Evolutionary conservation across 805 yeast genomes (phyloP).

Genomic region (Ogataea haglerorum): DNA sequence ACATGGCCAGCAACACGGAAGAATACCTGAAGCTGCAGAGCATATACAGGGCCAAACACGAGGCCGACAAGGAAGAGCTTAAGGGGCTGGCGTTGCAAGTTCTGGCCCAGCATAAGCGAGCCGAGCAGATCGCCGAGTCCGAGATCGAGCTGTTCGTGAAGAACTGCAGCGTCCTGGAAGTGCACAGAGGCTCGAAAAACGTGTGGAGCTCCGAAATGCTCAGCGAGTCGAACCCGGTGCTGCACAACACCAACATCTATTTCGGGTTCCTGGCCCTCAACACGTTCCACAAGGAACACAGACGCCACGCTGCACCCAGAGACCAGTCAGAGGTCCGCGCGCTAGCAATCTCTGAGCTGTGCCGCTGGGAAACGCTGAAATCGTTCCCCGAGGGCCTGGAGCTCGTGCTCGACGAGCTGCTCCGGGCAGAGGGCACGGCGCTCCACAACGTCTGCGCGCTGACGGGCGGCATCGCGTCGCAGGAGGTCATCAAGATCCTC

Average conservation of each 20-base stretch:
- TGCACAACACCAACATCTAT: constrained; percentile 32
- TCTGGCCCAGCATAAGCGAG: constrained; percentile 28
- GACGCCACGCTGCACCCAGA: constrained; percentile 17
- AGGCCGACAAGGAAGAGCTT: constrained; percentile 43
- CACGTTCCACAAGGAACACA: constrained; percentile 26
- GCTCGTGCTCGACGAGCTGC: constrained; percentile 40
- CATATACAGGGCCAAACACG: constrained; percentile 56
- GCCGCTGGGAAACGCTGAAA: constrained; percentile 20
- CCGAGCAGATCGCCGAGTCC: constrained; percentile 33
- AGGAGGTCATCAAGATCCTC: constrained; percentile 71
- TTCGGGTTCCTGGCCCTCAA: constrained; percentile 39
- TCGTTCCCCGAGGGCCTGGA: constrained; percentile 35
- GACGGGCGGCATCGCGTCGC: constrained; percentile 83
- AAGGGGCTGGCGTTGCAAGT: constrained; percentile 30
- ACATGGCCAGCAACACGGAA: constrained; percentile 78
- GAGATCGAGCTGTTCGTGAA: constrained; percentile 53
- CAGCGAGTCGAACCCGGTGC: constrained; percentile 12
- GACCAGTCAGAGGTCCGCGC: constrained; percentile 23
- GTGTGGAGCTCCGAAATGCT: constrained; percentile 20
- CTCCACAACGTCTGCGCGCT: constrained; percentile 61
- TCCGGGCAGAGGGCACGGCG: constrained; percentile 40
- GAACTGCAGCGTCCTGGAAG: constrained; percentile 52
- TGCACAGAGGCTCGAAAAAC: constrained; percentile 43
- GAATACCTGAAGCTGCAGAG: constrained; percentile 56
- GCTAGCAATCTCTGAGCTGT: constrained; percentile 25